These are phyloP conservation scores for Nigrograna mackinnonii DNA, from an alignment of 2,329 filamentous ascomycete species.

Conservation along the genomic window DNA sequence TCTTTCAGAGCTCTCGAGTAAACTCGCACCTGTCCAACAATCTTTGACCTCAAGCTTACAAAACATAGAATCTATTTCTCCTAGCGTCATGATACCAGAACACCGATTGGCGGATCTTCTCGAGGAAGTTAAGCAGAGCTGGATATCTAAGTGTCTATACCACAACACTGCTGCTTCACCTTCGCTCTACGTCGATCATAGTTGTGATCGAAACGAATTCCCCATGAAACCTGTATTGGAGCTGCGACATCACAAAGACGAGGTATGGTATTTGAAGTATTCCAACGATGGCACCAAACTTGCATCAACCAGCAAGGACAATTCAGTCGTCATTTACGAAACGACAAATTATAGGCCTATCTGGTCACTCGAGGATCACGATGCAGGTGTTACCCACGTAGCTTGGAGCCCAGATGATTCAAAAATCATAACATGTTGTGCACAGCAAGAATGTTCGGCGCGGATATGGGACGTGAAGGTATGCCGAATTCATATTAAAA, in stretches of 20 bases:
- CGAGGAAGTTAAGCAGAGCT: constrained; percentile 79
- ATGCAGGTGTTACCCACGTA: constrained; percentile 77
- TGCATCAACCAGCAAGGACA: constrained; percentile 79
- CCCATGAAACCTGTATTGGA: constrained; percentile 73
- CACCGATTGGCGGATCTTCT: constrained; percentile 82
- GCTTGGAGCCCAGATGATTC: constrained; percentile 92
- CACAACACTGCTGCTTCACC: constrained; percentile 81
- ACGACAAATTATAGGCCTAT: constrained; percentile 69
- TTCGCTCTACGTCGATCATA: constrained; percentile 87
- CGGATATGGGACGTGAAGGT: constrained; percentile 69
- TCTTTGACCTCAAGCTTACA: constrained; percentile 8
- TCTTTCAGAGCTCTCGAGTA: constrained; percentile 83
- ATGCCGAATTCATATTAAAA: constrained; percentile 6
- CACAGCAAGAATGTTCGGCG: constrained; percentile 66
- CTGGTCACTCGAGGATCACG: constrained; percentile 67
- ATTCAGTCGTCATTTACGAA: constrained; percentile 80
- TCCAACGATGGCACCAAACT: constrained; percentile 83
- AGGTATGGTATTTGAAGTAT: constrained; percentile 91
- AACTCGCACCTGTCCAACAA: constrained; percentile 29
- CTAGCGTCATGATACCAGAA: constrained; percentile 95
- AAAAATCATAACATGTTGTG: constrained; percentile 81
- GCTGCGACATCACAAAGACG: constrained; percentile 73
- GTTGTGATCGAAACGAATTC: constrained; percentile 79
- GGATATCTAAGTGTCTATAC: constrained; percentile 83
- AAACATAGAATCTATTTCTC: constrained; percentile 78